phyloP scores from a whole-genome alignment of 2,329 filamentous ascomycete species.

The Oidium heveae region DNA sequence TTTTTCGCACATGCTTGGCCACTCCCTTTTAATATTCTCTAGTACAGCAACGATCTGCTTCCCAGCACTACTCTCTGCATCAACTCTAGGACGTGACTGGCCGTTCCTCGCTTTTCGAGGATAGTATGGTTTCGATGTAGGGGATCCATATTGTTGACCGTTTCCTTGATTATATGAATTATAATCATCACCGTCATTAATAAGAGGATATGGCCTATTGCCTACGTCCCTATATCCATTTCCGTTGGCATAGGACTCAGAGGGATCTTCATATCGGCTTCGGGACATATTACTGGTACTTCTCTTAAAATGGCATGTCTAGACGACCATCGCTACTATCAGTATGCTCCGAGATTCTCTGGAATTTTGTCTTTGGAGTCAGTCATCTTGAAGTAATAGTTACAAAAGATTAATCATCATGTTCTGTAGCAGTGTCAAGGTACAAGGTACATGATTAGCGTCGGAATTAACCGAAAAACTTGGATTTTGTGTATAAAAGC shows the following conservation, averaged over 20 bases:
- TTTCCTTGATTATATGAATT: slow-evolving; percentile 12
- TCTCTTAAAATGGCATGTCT: slow-evolving; percentile 6
- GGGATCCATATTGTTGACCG: slow-evolving; percentile 10
- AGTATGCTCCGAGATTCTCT: slow-evolving; percentile 3
- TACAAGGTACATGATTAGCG: slow-evolving; percentile 1
- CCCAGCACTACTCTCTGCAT: slow-evolving; percentile 11
- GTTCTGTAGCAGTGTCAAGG: neutral
- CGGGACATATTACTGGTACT: slow-evolving; percentile 12
- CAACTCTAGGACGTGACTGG: slow-evolving; percentile 5
- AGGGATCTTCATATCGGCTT: slow-evolving; percentile 12
- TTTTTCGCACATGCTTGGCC: slow-evolving; percentile 73
- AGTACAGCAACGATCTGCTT: slow-evolving; percentile 26
- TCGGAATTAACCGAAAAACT: slow-evolving; percentile 1
- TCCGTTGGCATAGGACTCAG: slow-evolving; percentile 11
- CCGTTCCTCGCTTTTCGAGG: neutral
- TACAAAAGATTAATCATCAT: neutral
- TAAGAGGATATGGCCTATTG: slow-evolving; percentile 6
- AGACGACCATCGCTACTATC: slow-evolving; percentile 6
- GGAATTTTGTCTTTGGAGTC: neutral
- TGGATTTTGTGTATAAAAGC: neutral
- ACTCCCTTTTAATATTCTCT: slow-evolving; percentile 64
- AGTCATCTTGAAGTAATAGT: neutral
- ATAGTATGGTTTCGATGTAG: slow-evolving; percentile 2
- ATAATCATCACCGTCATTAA: slow-evolving; percentile 10
- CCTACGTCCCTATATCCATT: slow-evolving; percentile 7